Conservation (phyloP, 768 basidiomycete species). For the Lactifluus piperatus region DNA sequence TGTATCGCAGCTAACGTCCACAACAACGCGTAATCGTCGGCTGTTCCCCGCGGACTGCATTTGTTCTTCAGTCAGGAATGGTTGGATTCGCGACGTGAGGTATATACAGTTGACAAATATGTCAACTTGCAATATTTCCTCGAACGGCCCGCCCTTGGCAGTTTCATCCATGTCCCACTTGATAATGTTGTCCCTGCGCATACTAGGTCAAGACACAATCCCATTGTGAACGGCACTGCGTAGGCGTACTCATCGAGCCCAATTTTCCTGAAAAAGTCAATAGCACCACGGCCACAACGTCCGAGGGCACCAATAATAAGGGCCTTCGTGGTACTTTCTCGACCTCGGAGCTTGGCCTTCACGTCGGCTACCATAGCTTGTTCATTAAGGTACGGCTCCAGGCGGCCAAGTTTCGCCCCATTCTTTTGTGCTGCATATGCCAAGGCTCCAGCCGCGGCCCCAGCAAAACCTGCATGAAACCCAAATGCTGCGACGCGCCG, state of each 20-base stretch:
- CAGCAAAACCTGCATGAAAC: slow-evolving; percentile 98
- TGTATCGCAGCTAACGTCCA: slow-evolving; percentile 98
- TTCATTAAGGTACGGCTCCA: slow-evolving; percentile 83
- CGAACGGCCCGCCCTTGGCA: slow-evolving; percentile 91
- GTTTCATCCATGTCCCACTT: slow-evolving; percentile 99
- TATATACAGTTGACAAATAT: slow-evolving; percentile 99
- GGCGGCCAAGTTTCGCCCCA: slow-evolving; percentile 49
- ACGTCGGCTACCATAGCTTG: slow-evolving; percentile 72
- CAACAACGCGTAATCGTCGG: slow-evolving; percentile 71
- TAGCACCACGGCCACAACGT: slow-evolving; percentile 88
- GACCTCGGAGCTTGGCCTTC: slow-evolving; percentile 52
- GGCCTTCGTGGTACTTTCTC: slow-evolving; percentile 68
- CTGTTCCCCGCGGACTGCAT: slow-evolving; percentile 61
- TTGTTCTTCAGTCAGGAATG: slow-evolving; percentile 68
- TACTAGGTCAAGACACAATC: not conserved
- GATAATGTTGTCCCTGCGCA: slow-evolving; percentile 73
- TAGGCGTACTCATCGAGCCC: slow-evolving; percentile 82
- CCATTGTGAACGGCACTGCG: not conserved
- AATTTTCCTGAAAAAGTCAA: slow-evolving; percentile 91
- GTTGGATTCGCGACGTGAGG: slow-evolving; percentile 73
- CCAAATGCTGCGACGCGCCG: slow-evolving; percentile 97
- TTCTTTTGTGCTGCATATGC: slow-evolving; percentile 61
- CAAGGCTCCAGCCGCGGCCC: slow-evolving; percentile 85
- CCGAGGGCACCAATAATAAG: slow-evolving; percentile 96
- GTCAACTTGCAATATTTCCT: slow-evolving; percentile 92